A percentile compares a stretch with the other conserved stretches of the same genome.
phyloP scores from a whole-genome alignment of 2,329 filamentous ascomycete genomes.

The Epichloe uncinata region DNA sequence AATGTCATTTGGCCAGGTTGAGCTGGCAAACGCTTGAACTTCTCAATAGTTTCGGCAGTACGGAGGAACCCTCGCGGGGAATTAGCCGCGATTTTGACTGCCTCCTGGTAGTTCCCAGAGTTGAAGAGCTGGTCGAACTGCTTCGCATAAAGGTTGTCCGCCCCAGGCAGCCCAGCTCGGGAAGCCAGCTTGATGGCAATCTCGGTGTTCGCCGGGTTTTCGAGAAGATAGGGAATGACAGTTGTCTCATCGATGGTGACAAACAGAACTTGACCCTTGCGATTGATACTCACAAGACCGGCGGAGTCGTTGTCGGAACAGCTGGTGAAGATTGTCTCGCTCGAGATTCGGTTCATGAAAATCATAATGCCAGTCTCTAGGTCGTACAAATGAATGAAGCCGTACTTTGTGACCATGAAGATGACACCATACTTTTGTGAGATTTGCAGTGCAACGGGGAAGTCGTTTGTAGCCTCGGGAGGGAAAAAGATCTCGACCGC shows the following conservation, averaged over 20 bases:
- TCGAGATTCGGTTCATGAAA: slow-evolving; percentile 99
- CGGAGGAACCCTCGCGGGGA: slow-evolving; percentile 92
- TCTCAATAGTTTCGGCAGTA: slow-evolving; percentile 88
- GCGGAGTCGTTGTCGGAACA: slow-evolving; percentile 70
- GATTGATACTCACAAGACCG: slow-evolving; percentile 89
- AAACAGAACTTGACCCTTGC: slow-evolving; percentile 91
- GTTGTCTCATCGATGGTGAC: slow-evolving; percentile 87
- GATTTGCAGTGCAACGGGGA: slow-evolving; percentile 95
- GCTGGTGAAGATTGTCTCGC: slow-evolving; percentile 97
- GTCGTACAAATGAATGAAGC: slow-evolving; percentile 97
- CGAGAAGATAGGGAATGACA: slow-evolving; percentile 86
- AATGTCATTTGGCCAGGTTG: slow-evolving; percentile 79
- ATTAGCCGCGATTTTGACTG: slow-evolving; percentile 91
- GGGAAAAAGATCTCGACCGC: slow-evolving; percentile 97
- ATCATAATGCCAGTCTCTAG: slow-evolving; percentile 90
- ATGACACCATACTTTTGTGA: slow-evolving; percentile 94
- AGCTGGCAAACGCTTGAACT: slow-evolving; percentile 77
- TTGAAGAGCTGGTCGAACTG: slow-evolving; percentile 84
- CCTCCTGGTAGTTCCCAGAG: slow-evolving; percentile 69
- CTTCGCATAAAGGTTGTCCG: slow-evolving; percentile 82
- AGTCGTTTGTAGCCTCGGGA: slow-evolving; percentile 87
- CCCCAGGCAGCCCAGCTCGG: slow-evolving; percentile 82
- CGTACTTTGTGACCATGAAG: slow-evolving; percentile 96
- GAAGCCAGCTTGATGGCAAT: slow-evolving; percentile 95
- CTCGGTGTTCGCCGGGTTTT: slow-evolving; percentile 87